Conservation (phyloP, 768 basidiomycete genomes). For the Pulveroboletus sp. region DNA sequence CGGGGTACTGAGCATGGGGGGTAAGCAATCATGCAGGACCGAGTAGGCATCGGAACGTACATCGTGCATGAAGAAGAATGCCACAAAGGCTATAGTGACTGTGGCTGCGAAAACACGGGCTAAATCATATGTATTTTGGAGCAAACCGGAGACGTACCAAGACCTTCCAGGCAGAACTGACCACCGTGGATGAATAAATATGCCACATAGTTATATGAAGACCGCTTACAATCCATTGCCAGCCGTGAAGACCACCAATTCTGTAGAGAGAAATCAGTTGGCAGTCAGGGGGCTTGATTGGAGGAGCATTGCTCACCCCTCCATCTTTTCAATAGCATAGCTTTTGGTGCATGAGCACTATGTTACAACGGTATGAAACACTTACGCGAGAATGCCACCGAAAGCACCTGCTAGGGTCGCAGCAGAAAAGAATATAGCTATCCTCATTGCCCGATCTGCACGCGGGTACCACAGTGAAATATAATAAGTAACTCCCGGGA, state of each 20-base stretch:
- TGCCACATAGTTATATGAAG: background rate
- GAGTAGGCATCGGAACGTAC: slow-evolving; percentile 26
- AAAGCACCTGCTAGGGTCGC: slow-evolving; percentile 52
- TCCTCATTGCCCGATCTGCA: slow-evolving; percentile 52
- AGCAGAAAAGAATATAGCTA: slow-evolving; percentile 62
- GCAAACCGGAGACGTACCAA: no score
- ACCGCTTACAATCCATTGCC: slow-evolving; percentile 36
- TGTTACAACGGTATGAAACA: background rate
- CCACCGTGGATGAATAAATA: slow-evolving; percentile 6
- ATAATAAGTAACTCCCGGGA: slow-evolving; percentile 40
- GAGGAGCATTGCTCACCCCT: slow-evolving; percentile 31
- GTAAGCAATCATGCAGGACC: background rate
- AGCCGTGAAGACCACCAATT: slow-evolving; percentile 31
- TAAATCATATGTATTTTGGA: background rate
- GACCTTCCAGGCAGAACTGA: slow-evolving; percentile 23
- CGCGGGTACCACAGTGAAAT: slow-evolving; percentile 60
- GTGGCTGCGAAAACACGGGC: slow-evolving; percentile 16
- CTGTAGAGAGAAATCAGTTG: slow-evolving; percentile 6
- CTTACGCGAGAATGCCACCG: slow-evolving; percentile 48
- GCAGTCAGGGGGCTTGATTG: background rate
- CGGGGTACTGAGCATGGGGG: slow-evolving; percentile 40
- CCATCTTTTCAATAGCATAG: slow-evolving; percentile 33
- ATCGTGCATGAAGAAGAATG: slow-evolving; percentile 54
- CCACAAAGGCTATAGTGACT: slow-evolving; percentile 11
- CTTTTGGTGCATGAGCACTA: slow-evolving; percentile 16